A percentile compares a stretch with the other conserved stretches of the same genome.
Evolutionary conservation across 2,329 filamentous ascomycete genomes (phyloP).

Genomic region (Fusarium sp.): DNA sequence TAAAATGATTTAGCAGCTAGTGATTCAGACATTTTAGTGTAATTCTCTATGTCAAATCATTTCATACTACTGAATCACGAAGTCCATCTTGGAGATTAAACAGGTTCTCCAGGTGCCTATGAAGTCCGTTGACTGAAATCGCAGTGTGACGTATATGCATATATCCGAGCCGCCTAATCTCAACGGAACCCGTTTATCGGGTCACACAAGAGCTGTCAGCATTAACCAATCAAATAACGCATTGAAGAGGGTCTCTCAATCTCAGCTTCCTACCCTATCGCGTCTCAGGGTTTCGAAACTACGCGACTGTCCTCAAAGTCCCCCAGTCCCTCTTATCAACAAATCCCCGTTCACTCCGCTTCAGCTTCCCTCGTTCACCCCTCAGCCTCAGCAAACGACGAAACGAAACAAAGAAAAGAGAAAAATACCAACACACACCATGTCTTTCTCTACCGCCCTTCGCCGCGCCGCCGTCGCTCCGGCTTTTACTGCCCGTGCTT

Average conservation of each 20-base stretch:
- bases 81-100: not conserved
- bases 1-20: not conserved
- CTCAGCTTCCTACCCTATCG: slow-evolving; percentile 34
- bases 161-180: slow-evolving; percentile 10
- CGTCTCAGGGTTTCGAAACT: slow-evolving; percentile 26
- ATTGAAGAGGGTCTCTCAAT: slow-evolving; percentile 29
- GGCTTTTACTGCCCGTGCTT: slow-evolving; percentile 70
- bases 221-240: slow-evolving; percentile 21
- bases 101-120: not conserved
- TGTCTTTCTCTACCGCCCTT: slow-evolving; percentile 66
- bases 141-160: slow-evolving; percentile 11
- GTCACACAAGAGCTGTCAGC: not conserved
- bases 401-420: slow-evolving; percentile 1
- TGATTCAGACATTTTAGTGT: not conserved
- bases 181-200: slow-evolving; percentile 24
- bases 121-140: slow-evolving; percentile 1
- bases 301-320: slow-evolving; percentile 35
- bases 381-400: slow-evolving; percentile 1
- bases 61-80: not conserved
- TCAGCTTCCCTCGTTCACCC: slow-evolving; percentile 8
- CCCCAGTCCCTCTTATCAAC: slow-evolving; percentile 16
- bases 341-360: slow-evolving; percentile 9
- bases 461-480: slow-evolving; percentile 62
- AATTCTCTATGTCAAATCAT: not conserved
- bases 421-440: slow-evolving; percentile 32